Evolutionary conservation across 2,329 filamentous ascomycete genomes (phyloP).

Genomic region (Huntiella bhutanensis): DNA sequence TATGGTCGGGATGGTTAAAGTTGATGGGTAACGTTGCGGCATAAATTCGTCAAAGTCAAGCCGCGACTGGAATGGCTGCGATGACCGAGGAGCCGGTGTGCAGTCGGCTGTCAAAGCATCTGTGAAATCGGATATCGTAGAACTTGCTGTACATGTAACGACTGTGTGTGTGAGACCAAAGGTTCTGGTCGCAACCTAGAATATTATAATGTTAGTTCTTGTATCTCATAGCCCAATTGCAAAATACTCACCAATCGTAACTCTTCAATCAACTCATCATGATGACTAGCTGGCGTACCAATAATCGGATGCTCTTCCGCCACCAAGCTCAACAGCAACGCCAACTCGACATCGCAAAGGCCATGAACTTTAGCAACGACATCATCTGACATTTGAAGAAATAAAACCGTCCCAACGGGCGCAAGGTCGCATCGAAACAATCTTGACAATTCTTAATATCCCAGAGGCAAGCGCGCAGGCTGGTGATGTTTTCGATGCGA

Average conservation of each 20-base stretch:
- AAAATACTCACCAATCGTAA: conserved; percentile 39
- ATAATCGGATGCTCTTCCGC: conserved; percentile 78
- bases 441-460: too few species aligned
- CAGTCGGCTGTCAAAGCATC: conserved; percentile 40
- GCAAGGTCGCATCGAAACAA: neutral
- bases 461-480: neutral
- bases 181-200: conserved; percentile 43
- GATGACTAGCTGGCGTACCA: conserved; percentile 47
- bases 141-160: conserved; percentile 53
- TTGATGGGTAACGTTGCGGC: conserved; percentile 15
- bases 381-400: conserved; percentile 36
- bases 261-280: conserved; percentile 45
- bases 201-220: neutral
- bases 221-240: neutral
- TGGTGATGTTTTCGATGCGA: neutral
- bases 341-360: conserved; percentile 75
- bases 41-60: conserved; percentile 13
- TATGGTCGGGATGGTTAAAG: conserved; percentile 16
- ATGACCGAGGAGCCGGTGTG: conserved; percentile 14
- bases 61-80: conserved; percentile 14
- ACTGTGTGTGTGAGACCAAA: conserved; percentile 56
- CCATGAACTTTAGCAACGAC: conserved; percentile 53
- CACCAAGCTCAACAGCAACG: conserved; percentile 61
- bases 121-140: conserved; percentile 65
- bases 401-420: conserved; percentile 1